These are phyloP conservation scores for Leccinum subgranulosum DNA, from an alignment of 768 basidiomycete species.

Conservation along the genomic window DNA sequence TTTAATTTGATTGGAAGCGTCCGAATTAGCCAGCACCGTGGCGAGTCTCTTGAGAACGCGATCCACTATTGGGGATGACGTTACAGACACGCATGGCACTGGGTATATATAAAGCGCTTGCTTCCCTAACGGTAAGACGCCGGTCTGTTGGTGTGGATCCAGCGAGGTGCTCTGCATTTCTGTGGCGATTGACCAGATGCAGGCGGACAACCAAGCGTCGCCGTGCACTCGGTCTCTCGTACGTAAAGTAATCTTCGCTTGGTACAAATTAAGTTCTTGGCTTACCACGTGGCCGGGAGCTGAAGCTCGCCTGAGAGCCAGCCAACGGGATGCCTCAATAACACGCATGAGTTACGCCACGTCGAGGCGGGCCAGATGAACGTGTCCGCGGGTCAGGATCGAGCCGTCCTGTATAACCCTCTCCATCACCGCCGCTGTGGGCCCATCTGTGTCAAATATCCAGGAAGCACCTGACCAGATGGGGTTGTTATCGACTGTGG, in stretches of 20 bases:
- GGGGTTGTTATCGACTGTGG: not conserved
- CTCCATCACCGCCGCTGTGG: not conserved
- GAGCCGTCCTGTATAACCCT: not conserved
- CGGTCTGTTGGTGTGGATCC: not conserved
- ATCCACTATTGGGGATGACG: not conserved
- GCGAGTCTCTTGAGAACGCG: not conserved
- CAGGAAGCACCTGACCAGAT: not conserved
- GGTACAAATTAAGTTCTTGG: not conserved
- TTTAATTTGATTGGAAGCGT: slow-evolving; percentile 12
- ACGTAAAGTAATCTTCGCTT: slow-evolving; percentile 4
- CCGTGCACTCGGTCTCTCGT: not conserved
- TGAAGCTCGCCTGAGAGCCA: not conserved
- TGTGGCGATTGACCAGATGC: not conserved
- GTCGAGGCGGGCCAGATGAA: not conserved
- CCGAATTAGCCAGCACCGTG: slow-evolving; percentile 7
- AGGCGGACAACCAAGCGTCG: not conserved
- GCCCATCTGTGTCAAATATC: not conserved
- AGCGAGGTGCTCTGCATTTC: slow-evolving; percentile 3
- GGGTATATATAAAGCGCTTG: not conserved
- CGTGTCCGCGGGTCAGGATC: not conserved
- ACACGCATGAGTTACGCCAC: not conserved
- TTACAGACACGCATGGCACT: not conserved
- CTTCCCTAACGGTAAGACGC: not conserved
- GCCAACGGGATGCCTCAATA: not conserved
- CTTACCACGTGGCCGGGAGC: not conserved